Base-by-base conservation (phyloP, 495 filamentous ascomycete species). In the Elasticomyces elasticus region DNA sequence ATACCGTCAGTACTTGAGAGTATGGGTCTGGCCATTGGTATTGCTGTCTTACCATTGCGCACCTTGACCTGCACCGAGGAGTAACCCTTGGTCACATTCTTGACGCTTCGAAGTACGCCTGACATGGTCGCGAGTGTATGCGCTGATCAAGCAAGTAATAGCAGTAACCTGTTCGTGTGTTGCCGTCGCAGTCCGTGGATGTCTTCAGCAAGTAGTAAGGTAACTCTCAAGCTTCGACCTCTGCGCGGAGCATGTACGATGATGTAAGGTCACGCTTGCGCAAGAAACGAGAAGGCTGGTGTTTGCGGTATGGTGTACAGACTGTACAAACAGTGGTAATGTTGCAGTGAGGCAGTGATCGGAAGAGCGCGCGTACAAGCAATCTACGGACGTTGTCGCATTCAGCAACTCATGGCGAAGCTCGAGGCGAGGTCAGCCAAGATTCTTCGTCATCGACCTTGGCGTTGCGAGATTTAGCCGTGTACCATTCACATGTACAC, bases 71-170 rank as follows among this genome's bases (percentile, higher is more conserved):
- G 90, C 66, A 94, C 87, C 58, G 78, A 82, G 23, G 94, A 96
- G 70, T 99, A 99, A 64, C 94, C 94, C 74, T 97, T 97, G 64
- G 94, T 97, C 72, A 99, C 92, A 76, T 99, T 99, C 77, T 95
- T 97, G 61, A 99, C 92, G 66, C 89, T 94, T 69, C 92, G 83
- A 61, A 99, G 87, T 64, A 97, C 91, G 70, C 92, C 92, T 48
- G 92, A 96, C 92, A 97, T 99, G 62, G 25, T 55, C 51, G 2
- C 51, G 37, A n/a, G 5, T 17, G 22, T 31, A 41, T 28, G 26
- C 17, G 26, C 17, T 10, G 28, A 20, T 35, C 46, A 17, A 33
- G 46, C 5, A 17, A 23, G 42, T 23, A 22, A 26, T 30, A 25
- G 24, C n/a, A 3, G 45, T 49, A 28, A 24, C 44, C 9, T 6